Base-by-base conservation (phyloP, 805 yeast genomes). In the Pichia scutulata region DNA sequence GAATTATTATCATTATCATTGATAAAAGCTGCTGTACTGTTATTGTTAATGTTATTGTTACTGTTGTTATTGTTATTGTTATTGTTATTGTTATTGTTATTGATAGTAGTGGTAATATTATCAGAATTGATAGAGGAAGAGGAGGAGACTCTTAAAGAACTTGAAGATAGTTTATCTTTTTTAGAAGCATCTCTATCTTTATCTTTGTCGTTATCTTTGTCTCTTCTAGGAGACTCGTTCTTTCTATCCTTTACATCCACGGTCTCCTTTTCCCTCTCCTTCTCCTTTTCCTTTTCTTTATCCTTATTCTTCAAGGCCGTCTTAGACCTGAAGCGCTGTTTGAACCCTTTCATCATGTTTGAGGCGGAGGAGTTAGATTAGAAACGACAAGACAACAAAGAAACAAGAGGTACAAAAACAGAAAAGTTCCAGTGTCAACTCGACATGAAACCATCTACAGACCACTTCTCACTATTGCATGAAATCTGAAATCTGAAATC, bases 271-370 rank as follows among this genome's bases (percentile, higher is more conserved):
- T 41, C 30, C n/a, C 6, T 19, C 8, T 61, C 64, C 41, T 62
- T 63, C 49, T 66, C 67, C 45, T 68, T 63, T 55, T 73, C 67
- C 46, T 75, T 73, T 5, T 52, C 55, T 19, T 52, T 52, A 7
- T 48, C 64, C 62, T 63, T 51, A 23, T 49, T 48, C 46, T 41
- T 44, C 3, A 19, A 33, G 23, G 49, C 42, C 4, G 64, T 59
- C 58, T 65, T 73, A 43, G 75, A 65, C 51, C 68, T 64, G 48
- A 73, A 73, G 61, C 80, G 71, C 61, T 82, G 85, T 61, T 81
- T 82, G 66, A 82, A 81, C 26, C 86, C 86, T 69, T 81, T 82
- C 86, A 82, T 82, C 88, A 82, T 82, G 60, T 73, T 78, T 66
- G 39, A n/a, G n/a, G n/a, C n/a, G n/a, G n/a, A 21, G 19, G 16